Conservation (phyloP, 2,329 filamentous ascomycete genomes). For the Fusarium sp. region DNA sequence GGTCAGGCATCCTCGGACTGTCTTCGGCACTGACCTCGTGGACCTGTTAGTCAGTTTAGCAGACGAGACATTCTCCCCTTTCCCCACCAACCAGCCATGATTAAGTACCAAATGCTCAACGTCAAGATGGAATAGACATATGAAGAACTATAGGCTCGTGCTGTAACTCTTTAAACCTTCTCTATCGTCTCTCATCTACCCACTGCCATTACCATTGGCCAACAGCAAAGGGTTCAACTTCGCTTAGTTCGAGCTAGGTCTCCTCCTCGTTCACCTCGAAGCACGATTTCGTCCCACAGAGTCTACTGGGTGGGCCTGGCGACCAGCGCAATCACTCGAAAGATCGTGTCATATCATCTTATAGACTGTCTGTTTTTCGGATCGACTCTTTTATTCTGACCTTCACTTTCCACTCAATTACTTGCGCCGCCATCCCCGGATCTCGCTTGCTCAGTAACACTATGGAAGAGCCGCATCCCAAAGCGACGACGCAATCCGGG, state of each 20-base stretch:
- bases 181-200: conserved; percentile 1
- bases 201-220: conserved; percentile 9
- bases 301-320: conserved; percentile 25
- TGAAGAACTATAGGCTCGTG: conserved; percentile 14
- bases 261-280: conserved; percentile 28
- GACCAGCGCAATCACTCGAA: conserved; percentile 10
- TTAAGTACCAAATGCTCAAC: conserved; percentile 41
- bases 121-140: conserved; percentile 33
- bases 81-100: conserved; percentile 20
- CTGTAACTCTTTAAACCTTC: conserved; percentile 1
- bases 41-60: not conserved
- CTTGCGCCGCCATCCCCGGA: not conserved
- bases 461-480: conserved; percentile 41
- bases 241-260: conserved; percentile 26
- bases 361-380: not conserved
- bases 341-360: conserved; percentile 32
- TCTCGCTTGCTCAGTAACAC: conserved; percentile 11
- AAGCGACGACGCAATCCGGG: conserved; percentile 21
- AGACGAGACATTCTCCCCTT: conserved; percentile 23
- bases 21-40: conserved; percentile 10
- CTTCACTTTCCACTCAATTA: conserved; percentile 3
- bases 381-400: not conserved
- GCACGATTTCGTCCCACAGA: conserved; percentile 30
- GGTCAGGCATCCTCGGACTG: conserved; percentile 4
- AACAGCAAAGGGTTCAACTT: conserved; percentile 27